phyloP scores from a whole-genome alignment of 768 basidiomycete species.

The Heimioporus sp. region DNA sequence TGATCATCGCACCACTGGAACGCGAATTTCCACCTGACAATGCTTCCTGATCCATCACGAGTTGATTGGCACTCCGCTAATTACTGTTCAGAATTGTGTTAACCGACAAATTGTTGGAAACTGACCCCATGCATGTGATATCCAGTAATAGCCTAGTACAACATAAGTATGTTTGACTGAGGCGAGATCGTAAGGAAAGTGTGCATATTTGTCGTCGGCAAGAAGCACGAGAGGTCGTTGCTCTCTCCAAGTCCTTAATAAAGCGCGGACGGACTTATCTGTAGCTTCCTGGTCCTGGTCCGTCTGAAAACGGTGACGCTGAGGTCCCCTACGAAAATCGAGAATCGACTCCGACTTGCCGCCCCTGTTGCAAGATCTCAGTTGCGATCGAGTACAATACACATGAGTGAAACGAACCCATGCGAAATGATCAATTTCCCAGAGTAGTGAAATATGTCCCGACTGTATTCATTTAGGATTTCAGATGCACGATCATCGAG shows the following conservation, averaged over 20 bases:
- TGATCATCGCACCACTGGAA: slow-evolving; percentile 84
- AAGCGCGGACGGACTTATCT: slow-evolving; percentile 69
- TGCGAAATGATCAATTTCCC: slow-evolving; percentile 81
- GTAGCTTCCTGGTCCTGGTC: slow-evolving; percentile 67
- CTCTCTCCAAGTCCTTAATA: slow-evolving; percentile 56
- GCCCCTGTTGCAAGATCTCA: slow-evolving; percentile 42
- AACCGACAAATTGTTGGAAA: slow-evolving; percentile 1
- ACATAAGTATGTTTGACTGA: slow-evolving; percentile 49
- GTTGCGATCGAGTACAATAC: not conserved
- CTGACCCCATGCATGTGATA: slow-evolving; percentile 55
- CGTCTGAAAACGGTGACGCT: slow-evolving; percentile 27
- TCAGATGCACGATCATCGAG: not conserved
- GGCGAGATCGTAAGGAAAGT: slow-evolving; percentile 70
- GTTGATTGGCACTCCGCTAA: slow-evolving; percentile 61
- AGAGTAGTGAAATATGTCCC: slow-evolving; percentile 61
- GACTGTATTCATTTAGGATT: slow-evolving; percentile 40
- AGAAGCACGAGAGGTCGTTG: slow-evolving; percentile 64
- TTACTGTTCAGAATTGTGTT: slow-evolving; percentile 12
- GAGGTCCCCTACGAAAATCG: slow-evolving; percentile 37
- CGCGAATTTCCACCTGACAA: slow-evolving; percentile 79
- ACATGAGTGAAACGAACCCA: slow-evolving; percentile 49
- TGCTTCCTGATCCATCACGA: slow-evolving; percentile 44
- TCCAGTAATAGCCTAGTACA: slow-evolving; percentile 60
- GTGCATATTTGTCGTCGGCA: slow-evolving; percentile 68
- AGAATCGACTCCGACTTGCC: slow-evolving; percentile 64